phyloP scores from a whole-genome alignment of 352 stramenopile species.

The Globisporangium canariense region DNA sequence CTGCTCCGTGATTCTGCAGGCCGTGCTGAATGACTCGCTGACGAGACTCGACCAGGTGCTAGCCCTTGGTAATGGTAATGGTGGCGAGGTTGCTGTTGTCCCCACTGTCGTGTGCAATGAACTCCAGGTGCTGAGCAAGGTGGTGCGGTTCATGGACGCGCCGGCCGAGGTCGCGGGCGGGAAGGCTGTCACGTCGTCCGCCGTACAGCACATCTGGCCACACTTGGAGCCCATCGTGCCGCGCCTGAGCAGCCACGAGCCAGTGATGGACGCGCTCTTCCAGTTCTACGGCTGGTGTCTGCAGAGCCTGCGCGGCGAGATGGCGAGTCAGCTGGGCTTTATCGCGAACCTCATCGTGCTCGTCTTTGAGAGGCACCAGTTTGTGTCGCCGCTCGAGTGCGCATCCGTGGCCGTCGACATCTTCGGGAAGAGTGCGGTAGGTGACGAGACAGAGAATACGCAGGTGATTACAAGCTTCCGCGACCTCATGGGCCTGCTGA shows the following conservation, averaged over 20 bases:
- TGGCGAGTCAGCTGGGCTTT: conserved; percentile 40
- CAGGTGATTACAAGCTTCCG: conserved; percentile 53
- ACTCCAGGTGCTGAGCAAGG: conserved; percentile 63
- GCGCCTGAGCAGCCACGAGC: conserved; percentile 38
- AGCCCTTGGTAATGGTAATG: conserved; percentile 7
- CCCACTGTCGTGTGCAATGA: conserved; percentile 39
- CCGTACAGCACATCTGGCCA: conserved; percentile 52
- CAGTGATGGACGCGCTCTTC: conserved; percentile 54
- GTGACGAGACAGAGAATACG: conserved; percentile 13
- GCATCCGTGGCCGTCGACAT: conserved; percentile 63
- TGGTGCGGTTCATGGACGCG: conserved; percentile 64
- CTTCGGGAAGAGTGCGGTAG: conserved; percentile 41
- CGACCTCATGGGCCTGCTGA: conserved; percentile 53
- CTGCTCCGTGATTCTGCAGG: conserved; percentile 49
- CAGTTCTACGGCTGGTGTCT: conserved; percentile 72
- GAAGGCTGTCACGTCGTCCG: conserved; percentile 40
- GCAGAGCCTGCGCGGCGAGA: conserved; percentile 56
- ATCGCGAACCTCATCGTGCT: conserved; percentile 56
- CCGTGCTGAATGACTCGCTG: conserved; percentile 44
- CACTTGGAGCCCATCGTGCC: conserved; percentile 45
- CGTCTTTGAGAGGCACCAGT: conserved; percentile 53
- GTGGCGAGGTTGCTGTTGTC: conserved; percentile 20
- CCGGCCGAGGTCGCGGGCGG: conserved; percentile 47
- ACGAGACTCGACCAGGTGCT: conserved; percentile 46
- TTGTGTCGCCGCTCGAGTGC: conserved; percentile 63